Base-by-base conservation (phyloP, 805 yeast genomes). In the Sugiyamaella mastotermitis region DNA sequence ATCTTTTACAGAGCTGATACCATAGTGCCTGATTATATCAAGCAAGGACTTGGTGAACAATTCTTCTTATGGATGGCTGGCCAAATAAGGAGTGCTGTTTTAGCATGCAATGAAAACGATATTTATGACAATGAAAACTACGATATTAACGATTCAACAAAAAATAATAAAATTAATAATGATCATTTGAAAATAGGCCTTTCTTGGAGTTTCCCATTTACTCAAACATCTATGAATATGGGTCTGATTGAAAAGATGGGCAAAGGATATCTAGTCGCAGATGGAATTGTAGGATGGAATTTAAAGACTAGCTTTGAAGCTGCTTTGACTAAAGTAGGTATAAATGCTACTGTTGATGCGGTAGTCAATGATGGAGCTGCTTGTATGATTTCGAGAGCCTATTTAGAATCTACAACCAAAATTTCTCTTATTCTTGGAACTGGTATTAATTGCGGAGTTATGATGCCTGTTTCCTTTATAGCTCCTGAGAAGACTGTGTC, bases 311-410 rank as follows among this genome's bases (percentile, higher is more conserved):
- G 79, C 31, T 72, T 84, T 45, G 95, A 86, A 58, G 56, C 60
- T 8, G 79, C 81, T 35, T 54, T 87, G 35, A 76, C 76, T 41
- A 53, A 52, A 1, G 61, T 71, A 32, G 73, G 75, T 0, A 61
- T 74, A 19, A 31, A 35, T 8, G 85, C 85, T 26, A 56, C 62
- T 25, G 79, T 85, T 32, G 80, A 76, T 15, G 96, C 95, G 1
- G 69, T 87, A 43, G 87, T 94, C 14, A 87, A 87, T 57, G 96
- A 87, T 56, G 83, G 95, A 1, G 88, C 83, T 8, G 95, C 96
- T 28, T 83, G 95, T 5, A 68, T 86, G 45, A 65, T 87, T 42
- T 75, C 94, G 4, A 76, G 86, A 54, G 82, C 92, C 21, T 86
- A 56, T 20, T 13, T 33, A 15, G 46, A 47, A 22, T 80, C 61